Base-by-base conservation (phyloP, 768 basidiomycete species). In the Cystofilobasidium capitatum region DNA sequence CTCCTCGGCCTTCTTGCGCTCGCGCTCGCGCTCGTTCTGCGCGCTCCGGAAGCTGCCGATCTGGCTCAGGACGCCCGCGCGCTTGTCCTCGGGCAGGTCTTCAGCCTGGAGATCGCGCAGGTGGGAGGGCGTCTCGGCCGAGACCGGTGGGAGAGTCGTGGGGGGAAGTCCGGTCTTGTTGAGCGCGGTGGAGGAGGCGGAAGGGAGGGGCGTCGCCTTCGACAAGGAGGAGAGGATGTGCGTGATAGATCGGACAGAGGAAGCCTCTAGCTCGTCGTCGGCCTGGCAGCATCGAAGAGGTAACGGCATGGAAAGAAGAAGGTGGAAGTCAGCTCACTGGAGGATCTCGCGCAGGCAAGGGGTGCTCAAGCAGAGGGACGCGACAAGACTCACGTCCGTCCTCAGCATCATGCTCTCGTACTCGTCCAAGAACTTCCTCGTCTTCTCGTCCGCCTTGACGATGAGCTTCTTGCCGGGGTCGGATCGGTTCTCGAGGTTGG, bases 361-460 rank as follows among this genome's bases (percentile, higher is more conserved):
- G 36, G 58, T 42, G 42, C 29, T n/a, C 37, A 16, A 40, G 39
- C 20, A 3, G 51, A 58, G 33, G 17, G 65, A 58, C 35, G 55
- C 40, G n/a, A 51, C 29, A 55, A 47, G 12, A 79, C 88, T 76
- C 73, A 93, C 93, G 75, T 90, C 88, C 9, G 86, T 89, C 66
- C 83, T 77, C 81, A 89, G 88, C 71, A 88, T 83, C 72, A 87
- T 85, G 22, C 85, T 81, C 61, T 85, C 82, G 76, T 90, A 96
- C 39, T 88, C 87, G 71, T 97, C 91, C 69, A 98, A 77, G 72
- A 93, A 89, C 12, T 83, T 81, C 60, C 86, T 85, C 0, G 91
- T 96, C 79, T 96, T 96, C 78, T 96, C 91, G 76, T 99, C 96
- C 66, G 90, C 91, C 79, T 94, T 97, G 70, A 97, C 91, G 74